Evolutionary conservation across 129 eudicot species (phyloP).

Genomic region (Ambrosia trifida): DNA sequence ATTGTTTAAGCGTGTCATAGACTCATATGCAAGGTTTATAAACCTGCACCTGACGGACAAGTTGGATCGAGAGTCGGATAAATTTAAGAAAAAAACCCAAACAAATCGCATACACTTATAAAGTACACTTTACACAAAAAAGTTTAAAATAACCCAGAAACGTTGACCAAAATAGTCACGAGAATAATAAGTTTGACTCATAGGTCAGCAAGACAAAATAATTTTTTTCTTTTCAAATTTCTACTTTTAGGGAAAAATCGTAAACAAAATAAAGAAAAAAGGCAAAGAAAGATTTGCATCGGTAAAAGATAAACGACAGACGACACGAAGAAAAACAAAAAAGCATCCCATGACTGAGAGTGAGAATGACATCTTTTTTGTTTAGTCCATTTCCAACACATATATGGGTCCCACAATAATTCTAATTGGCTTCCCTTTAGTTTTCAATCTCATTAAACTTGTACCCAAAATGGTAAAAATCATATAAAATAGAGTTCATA

Average conservation of each 20-base stretch:
- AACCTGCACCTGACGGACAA: too few relatives aligned
- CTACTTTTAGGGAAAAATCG: neutral
- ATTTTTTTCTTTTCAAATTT: slow-evolving; percentile 24
- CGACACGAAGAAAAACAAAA: slow-evolving; percentile 51
- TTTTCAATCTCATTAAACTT: neutral
- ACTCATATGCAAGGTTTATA: too few relatives aligned
- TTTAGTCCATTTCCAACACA: slow-evolving; percentile 42
- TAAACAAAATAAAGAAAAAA: neutral
- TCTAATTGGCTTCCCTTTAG: neutral
- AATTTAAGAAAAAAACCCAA: slow-evolving; percentile 5
- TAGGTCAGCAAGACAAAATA: slow-evolving; percentile 41
- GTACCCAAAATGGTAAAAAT: neutral
- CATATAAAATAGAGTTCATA: neutral
- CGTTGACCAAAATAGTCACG: slow-evolving; percentile 41
- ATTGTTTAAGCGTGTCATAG: too few relatives aligned
- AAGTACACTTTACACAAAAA: neutral
- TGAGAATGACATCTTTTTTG: slow-evolving; percentile 42
- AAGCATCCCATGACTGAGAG: slow-evolving; percentile 48
- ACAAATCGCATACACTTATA: slow-evolving; percentile 26
- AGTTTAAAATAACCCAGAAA: slow-evolving; percentile 31
- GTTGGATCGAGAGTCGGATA: too few relatives aligned
- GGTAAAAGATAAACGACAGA: slow-evolving; percentile 39
- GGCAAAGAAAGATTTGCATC: slow-evolving; percentile 15
- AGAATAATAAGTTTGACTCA: slow-evolving; percentile 44
- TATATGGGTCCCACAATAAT: slow-evolving; percentile 35